Conservation (phyloP, 1,139 yeast species). For the Taiozyma sp. region DNA sequence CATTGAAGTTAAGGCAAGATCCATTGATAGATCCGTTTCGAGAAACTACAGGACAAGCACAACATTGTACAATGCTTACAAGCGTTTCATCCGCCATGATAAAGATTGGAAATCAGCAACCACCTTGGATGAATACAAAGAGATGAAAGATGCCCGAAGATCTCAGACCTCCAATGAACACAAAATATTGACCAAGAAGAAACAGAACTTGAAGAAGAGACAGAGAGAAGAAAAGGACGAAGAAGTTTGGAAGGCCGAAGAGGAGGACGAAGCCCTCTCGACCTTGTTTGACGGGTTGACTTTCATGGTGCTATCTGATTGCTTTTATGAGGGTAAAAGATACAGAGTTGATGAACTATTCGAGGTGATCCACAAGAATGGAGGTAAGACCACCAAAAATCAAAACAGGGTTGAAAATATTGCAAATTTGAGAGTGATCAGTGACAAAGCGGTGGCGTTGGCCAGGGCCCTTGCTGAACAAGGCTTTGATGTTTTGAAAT, state of each 20-base stretch:
- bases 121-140: conserved; percentile 50
- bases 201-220: conserved; percentile 1
- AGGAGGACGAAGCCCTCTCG: conserved; percentile 4
- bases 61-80: conserved; percentile 75
- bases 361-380: conserved; percentile 39
- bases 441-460: conserved; percentile 46
- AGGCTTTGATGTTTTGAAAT: conserved; percentile 58
- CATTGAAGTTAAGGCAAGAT: conserved; percentile 81
- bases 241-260: conserved; percentile 15
- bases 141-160: conserved; percentile 27
- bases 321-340: conserved; percentile 27
- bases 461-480: conserved; percentile 38
- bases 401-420: conserved; percentile 15
- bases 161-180: conserved; percentile 19
- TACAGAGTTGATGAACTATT: conserved; percentile 34
- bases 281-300: conserved; percentile 30
- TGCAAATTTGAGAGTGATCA: conserved; percentile 31
- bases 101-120: conserved; percentile 56
- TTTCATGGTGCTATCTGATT: conserved; percentile 42
- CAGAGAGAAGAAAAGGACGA: conserved; percentile 17
- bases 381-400: conserved; percentile 40
- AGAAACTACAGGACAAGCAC: conserved; percentile 57
- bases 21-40: conserved; percentile 49
- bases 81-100: conserved; percentile 64
- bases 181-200: conserved; percentile 8